phyloP scores from a whole-genome alignment of 1,284 basidiomycete genomes.

The Austropuccinia psidii region DNA sequence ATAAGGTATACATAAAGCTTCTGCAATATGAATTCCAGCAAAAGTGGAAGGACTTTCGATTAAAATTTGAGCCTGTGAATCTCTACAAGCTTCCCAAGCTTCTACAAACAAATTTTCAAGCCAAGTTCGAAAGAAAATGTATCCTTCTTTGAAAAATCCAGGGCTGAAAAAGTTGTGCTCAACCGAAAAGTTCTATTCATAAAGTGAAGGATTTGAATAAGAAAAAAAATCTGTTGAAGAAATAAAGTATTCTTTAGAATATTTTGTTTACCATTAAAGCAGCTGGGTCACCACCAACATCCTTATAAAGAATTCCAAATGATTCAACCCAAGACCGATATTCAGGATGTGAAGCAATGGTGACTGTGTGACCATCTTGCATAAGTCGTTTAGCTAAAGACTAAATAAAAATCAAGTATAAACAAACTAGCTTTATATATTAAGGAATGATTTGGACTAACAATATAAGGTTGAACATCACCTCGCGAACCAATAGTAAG shows the following conservation, averaged over 20 bases:
- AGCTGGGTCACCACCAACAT: constrained; percentile 91
- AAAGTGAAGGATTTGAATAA: background rate
- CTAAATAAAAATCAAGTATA: constrained; percentile 17
- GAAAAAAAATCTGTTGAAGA: constrained; percentile 55
- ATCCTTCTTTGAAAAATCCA: constrained; percentile 79
- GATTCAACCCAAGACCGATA: constrained; percentile 92
- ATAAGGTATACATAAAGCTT: constrained; percentile 87
- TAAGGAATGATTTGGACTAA: constrained; percentile 24
- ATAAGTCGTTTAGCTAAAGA: constrained; percentile 76
- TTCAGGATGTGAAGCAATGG: constrained; percentile 87
- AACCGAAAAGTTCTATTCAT: constrained; percentile 58
- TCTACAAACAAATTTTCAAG: constrained; percentile 87
- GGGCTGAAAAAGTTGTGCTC: constrained; percentile 96
- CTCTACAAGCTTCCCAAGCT: constrained; percentile 88
- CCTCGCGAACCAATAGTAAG: constrained; percentile 90
- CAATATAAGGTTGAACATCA: constrained; percentile 62
- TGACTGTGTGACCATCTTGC: constrained; percentile 73
- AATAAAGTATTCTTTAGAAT: background rate
- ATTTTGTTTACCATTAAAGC: constrained; percentile 57
- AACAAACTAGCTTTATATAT: background rate
- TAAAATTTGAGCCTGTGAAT: constrained; percentile 69
- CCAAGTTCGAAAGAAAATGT: constrained; percentile 82
- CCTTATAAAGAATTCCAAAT: constrained; percentile 77
- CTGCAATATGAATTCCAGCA: constrained; percentile 95
- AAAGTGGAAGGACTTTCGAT: constrained; percentile 94